Evolutionary conservation across 106 monocot genomes (phyloP), one percentile per base, ranked within the genome.

Genomic region (Vanilla planifolia): DNA sequence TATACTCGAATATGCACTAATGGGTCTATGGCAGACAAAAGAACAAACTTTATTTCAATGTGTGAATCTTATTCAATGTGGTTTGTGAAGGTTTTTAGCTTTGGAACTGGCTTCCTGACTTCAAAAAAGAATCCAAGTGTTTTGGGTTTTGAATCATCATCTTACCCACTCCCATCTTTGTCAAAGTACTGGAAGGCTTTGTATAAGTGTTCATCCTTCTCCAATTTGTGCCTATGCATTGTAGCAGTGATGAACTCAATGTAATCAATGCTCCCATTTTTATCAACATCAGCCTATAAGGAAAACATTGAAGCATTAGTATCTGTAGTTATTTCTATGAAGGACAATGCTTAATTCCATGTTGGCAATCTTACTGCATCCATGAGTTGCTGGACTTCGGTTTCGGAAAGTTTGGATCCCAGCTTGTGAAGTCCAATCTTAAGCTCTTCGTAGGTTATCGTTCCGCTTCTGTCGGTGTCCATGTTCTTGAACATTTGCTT

Each of bases 381-480:
- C 83, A 92, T 80, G 10, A 93, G 81, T 66, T 88, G 81, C 76
- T 47, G 67, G 19, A 88, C 73, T 75, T 88, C 88, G 11, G 64
- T 42, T 71, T 88, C 93, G 1, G 66, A 64, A 33, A 93, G 60
- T 48, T 63, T 71, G 11, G 93, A 93, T 66, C 93, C 93, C 4
- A 93, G 72, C 51, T 66, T 74, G 2, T 65, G 48, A 37, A 93
- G 64, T 3, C 88, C 88, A 27, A 24, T 30, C 74, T 75, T 82
- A 50, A 93, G 42, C 66, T 93, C 88, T n/a, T 93, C 85, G 21
- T 77, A 77, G 0, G 89, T 93, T n/a, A 93, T 93, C 39, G 81
- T 79, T 9, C 84, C 92, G 22, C 76, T 88, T 9, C 45, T 22
- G 46, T 92, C 84, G 6, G 78, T 84, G 53, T 88, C 88, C 71